Evolutionary conservation across 2,329 filamentous ascomycete species (phyloP).

Genomic region (Cladorrhinum sp.): DNA sequence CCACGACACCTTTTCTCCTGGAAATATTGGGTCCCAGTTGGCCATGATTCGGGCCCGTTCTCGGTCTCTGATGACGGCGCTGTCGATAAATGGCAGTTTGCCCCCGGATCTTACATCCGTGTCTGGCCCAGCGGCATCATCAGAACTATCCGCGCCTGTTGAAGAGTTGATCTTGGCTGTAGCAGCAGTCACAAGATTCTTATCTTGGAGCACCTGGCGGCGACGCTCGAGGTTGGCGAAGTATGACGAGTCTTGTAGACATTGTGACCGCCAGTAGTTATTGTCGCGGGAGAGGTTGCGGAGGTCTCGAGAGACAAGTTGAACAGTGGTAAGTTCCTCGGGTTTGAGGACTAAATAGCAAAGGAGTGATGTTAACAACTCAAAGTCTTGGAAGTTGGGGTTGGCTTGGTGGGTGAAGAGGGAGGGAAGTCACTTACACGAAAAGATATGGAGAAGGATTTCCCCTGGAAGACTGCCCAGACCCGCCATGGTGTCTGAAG

Average conservation of each 20-base stretch:
- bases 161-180: neutral
- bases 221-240: conserved; percentile 59
- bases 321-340: conserved; percentile 62
- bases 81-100: neutral
- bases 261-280: conserved; percentile 71
- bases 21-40: conserved; percentile 80
- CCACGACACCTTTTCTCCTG: conserved; percentile 71
- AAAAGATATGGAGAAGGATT: conserved; percentile 60
- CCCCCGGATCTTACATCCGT: conserved; percentile 27
- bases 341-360: conserved; percentile 56
- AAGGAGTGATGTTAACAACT: neutral
- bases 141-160: neutral
- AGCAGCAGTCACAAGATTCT: neutral
- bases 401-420: neutral
- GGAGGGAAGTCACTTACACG: conserved; percentile 46
- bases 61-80: conserved; percentile 25
- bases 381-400: neutral
- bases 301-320: conserved; percentile 66
- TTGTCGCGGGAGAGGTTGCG: conserved; percentile 68
- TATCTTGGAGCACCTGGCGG: conserved; percentile 40
- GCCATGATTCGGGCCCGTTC: conserved; percentile 59
- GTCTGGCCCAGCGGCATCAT: conserved; percentile 12
- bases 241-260: conserved; percentile 67
- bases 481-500: conserved; percentile 16
- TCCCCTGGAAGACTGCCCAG: conserved; percentile 60